Evolutionary conservation across 2,329 filamentous ascomycete genomes (phyloP).

Genomic region (Penicillium griseofulvum): DNA sequence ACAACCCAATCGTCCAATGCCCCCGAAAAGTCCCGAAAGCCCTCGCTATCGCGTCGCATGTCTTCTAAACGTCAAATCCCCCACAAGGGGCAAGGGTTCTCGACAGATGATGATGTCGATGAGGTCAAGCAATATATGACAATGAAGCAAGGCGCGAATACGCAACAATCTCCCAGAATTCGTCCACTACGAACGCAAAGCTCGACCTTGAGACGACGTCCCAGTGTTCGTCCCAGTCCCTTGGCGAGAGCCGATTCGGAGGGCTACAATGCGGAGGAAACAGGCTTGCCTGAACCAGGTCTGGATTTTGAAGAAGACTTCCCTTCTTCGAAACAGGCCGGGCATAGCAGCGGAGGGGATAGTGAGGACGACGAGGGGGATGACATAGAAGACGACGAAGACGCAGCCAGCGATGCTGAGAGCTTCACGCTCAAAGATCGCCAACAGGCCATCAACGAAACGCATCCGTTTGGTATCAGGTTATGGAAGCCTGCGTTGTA

Average conservation of each 20-base stretch:
- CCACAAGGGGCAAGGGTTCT: constrained; percentile 81
- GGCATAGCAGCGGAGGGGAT: constrained; percentile 30
- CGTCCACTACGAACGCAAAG: constrained; percentile 34
- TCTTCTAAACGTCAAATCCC: constrained; percentile 71
- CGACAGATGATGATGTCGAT: constrained; percentile 79
- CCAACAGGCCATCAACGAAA: constrained; percentile 97
- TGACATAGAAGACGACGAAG: constrained; percentile 53
- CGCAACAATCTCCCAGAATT: constrained; percentile 36
- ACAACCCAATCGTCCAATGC: constrained; percentile 48
- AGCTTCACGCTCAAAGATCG: constrained; percentile 97
- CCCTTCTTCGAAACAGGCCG: constrained; percentile 22
- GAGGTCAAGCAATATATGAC: constrained; percentile 72
- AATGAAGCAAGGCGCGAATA: constrained; percentile 35
- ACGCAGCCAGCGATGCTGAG: constrained; percentile 83
- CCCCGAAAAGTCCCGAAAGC: constrained; percentile 62
- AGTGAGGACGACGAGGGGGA: constrained; percentile 43
- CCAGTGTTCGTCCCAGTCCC: constrained; percentile 31
- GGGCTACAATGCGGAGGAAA: constrained; percentile 39
- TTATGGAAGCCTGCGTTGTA: constrained; percentile 98
- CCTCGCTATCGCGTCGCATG: constrained; percentile 67
- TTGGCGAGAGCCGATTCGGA: constrained; percentile 38
- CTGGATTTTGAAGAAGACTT: constrained; percentile 22
- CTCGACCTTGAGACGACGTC: constrained; percentile 43
- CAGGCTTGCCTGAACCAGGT: constrained; percentile 32
- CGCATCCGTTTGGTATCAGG: constrained; percentile 96